Evolutionary conservation across 371 early-diverging fungal species (phyloP).

Genomic region (Zychaea mexicana): DNA sequence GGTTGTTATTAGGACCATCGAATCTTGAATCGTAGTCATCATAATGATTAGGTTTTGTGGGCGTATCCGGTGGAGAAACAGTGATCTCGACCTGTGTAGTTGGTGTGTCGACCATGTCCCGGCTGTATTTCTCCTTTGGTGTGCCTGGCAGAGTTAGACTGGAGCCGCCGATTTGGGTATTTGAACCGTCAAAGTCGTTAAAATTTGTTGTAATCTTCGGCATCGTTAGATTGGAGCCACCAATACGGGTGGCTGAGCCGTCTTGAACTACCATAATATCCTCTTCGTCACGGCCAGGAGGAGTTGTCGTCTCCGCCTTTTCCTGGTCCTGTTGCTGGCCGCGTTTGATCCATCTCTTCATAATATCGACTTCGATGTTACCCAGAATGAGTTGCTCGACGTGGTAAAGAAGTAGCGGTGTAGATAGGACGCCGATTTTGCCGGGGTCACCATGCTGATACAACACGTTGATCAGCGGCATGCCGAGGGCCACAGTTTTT

Average conservation of each 20-base stretch:
- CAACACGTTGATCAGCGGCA: slow-evolving; percentile 76
- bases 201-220: not conserved
- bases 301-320: not conserved
- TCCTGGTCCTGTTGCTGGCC: slow-evolving; percentile 20
- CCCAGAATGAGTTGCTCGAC: slow-evolving; percentile 73
- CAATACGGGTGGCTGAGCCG: not conserved
- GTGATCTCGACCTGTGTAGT: slow-evolving; percentile 9
- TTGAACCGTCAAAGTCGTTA: not conserved
- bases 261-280: not conserved
- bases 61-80: slow-evolving; percentile 10
- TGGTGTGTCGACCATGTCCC: slow-evolving; percentile 2
- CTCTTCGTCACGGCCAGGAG: slow-evolving; percentile 12
- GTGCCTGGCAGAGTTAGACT: not conserved
- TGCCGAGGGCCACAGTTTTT: slow-evolving; percentile 79
- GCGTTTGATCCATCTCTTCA: slow-evolving; percentile 54
- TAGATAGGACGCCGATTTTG: slow-evolving; percentile 63
- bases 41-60: not conserved
- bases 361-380: slow-evolving; percentile 52
- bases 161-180: not conserved
- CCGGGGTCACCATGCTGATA: slow-evolving; percentile 54
- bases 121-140: not conserved
- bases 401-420: slow-evolving; percentile 75
- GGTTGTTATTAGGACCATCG: not conserved
- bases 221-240: not conserved
- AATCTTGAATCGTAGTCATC: not conserved